Percentiles rank a stretch among this genome's conserved stretches.
Evolutionary conservation across 129 eudicot species (phyloP).

Genomic region (Smallanthus sonchifolius): DNA sequence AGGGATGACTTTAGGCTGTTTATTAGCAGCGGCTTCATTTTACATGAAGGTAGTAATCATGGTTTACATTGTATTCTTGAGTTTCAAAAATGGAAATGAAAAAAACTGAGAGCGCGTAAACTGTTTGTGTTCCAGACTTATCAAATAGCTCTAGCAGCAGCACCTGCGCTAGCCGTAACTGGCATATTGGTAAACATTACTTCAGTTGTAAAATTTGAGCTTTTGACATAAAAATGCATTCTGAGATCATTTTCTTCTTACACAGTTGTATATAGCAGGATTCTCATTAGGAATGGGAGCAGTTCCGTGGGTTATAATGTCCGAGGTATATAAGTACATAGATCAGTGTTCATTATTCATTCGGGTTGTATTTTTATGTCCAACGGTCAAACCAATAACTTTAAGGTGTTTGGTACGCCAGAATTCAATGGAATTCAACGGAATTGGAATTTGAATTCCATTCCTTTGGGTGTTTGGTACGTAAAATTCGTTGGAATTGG

Average conservation of each 20-base stretch:
- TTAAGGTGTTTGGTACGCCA: too few species aligned
- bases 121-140: conserved; percentile 35
- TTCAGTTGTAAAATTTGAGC: background rate
- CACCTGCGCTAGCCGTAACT: conserved; percentile 68
- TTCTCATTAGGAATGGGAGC: conserved; percentile 94
- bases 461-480: too few species aligned
- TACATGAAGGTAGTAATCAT: conserved; percentile 55
- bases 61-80: background rate
- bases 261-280: conserved; percentile 55
- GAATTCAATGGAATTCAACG: too few species aligned
- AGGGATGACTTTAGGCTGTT: conserved; percentile 65
- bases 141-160: conserved; percentile 46
- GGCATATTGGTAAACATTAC: conserved; percentile 68
- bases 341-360: background rate
- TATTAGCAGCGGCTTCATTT: conserved; percentile 59
- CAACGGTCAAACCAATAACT: too few species aligned
- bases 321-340: conserved; percentile 53
- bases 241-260: background rate
- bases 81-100: background rate
- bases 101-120: background rate
- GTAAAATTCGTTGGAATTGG: too few species aligned
- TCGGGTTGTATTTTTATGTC: too few species aligned
- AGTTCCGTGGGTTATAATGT: conserved; percentile 96
- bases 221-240: conserved; percentile 1
- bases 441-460: too few species aligned